Percentiles rank a stretch among this genome's conserved stretches.
These are phyloP conservation scores for Naganishia vishniacii DNA, from an alignment of 768 basidiomycete species.

Conservation along the genomic window DNA sequence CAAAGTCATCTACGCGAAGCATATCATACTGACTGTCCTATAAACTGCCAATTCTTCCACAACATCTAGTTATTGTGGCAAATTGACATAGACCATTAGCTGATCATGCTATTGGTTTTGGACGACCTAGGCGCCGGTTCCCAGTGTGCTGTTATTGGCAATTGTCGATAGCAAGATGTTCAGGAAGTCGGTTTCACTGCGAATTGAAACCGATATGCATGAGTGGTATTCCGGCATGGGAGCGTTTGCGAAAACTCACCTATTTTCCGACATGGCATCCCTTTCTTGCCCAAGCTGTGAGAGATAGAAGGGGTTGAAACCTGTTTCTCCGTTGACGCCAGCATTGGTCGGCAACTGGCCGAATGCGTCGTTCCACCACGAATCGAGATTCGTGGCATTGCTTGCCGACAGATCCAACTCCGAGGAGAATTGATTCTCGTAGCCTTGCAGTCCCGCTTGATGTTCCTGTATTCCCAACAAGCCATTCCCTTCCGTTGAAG, in stretches of 20 bases:
- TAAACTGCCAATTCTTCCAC: no score
- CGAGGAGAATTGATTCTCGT: slow-evolving; percentile 12
- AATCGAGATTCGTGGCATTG: slow-evolving; percentile 9
- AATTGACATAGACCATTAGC: no score
- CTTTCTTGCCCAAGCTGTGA: slow-evolving; percentile 33
- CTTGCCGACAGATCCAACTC: slow-evolving; percentile 34
- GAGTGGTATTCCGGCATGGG: background rate
- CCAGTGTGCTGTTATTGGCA: slow-evolving; percentile 33
- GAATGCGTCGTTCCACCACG: slow-evolving; percentile 30
- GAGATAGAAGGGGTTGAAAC: slow-evolving; percentile 47
- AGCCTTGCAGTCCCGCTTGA: slow-evolving; percentile 30
- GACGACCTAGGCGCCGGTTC: slow-evolving; percentile 6
- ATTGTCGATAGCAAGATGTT: slow-evolving; percentile 47
- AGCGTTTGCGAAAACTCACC: slow-evolving; percentile 2
- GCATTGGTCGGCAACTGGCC: slow-evolving; percentile 21
- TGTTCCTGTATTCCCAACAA: slow-evolving; percentile 24
- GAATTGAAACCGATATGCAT: background rate
- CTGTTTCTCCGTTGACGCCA: slow-evolving; percentile 23
- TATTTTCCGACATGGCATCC: slow-evolving; percentile 20
- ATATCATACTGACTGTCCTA: no score
- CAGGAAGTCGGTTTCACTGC: slow-evolving; percentile 43
- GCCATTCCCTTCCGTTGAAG: background rate
- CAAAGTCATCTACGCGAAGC: no score
- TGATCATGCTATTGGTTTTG: no score
- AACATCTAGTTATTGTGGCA: no score